Base-by-base conservation (phyloP, 1,284 basidiomycete species). In the Papiliotrema laurentii region DNA sequence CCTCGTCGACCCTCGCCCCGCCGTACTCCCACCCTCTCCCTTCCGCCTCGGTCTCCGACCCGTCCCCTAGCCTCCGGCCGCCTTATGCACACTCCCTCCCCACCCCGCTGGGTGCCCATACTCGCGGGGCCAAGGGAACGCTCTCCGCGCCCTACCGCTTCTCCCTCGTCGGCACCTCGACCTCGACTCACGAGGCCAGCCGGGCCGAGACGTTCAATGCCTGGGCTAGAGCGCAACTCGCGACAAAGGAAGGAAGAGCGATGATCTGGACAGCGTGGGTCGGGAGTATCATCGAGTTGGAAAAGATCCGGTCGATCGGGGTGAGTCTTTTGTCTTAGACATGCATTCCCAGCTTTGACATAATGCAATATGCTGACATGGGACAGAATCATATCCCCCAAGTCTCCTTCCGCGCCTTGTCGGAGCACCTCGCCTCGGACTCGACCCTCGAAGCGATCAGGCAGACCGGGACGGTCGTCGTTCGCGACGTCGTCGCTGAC, bases 401-500 rank as follows among this genome's bases (percentile, higher is more conserved):
- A 49, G 56, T 68, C 39, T 37, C 63, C 10, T 70, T 63, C 51
- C 59, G 61, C 43, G 49, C 56, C 0, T 60, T 70, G 7, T 30
- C 54, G 16, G 38, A 44, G 4, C 55, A 61, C 27, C 58, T 70
- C 16, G 33, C 49, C 19, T 37, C 31, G 16, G 48, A 50, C 22
- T 46, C 56, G 4, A 47, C 56, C 9, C 35, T 56, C 38, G 48
- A 50, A n/a, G 50, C 52, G 1, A 60, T 64, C 51, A 48, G 44
- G 19, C 16, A 28, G 10, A 55, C 56, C 18, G 69, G 69, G 21
- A 42, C 51, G 30, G 38, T 71, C 10, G 54, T 71, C 25, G 53
- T 71, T 4, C 56, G 69, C 30, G 66, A 71, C 51, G 69, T 71
- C 34, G 57, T 71, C 2, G 57, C 59, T 18, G 69, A 71, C 51